Evolutionary conservation across 2,329 filamentous ascomycete species (phyloP).

Genomic region (Tolypocladium capitatum): DNA sequence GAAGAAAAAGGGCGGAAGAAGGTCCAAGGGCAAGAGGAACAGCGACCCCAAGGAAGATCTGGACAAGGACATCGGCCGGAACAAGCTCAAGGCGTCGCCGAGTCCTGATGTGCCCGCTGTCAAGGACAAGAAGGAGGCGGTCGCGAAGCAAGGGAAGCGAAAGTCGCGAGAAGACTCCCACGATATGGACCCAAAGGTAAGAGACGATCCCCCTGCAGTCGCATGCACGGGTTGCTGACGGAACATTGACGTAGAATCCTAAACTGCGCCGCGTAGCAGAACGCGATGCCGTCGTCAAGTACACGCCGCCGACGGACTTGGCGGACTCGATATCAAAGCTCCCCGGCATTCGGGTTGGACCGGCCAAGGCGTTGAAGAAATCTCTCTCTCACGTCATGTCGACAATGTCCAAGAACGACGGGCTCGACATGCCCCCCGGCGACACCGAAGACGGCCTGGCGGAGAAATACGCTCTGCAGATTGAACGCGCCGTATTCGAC

Average conservation of each 20-base stretch:
- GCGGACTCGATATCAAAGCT: slow-evolving; percentile 39
- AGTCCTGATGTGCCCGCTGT: slow-evolving; percentile 21
- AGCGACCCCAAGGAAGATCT: slow-evolving; percentile 54
- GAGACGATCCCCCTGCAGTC: slow-evolving; percentile 3
- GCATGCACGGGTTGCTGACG: background rate
- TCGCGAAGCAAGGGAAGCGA: slow-evolving; percentile 36
- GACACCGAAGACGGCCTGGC: slow-evolving; percentile 51
- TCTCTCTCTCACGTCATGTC: slow-evolving; percentile 53
- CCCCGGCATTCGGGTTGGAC: slow-evolving; percentile 49
- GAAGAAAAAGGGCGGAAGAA: slow-evolving; percentile 47
- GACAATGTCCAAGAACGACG: slow-evolving; percentile 51
- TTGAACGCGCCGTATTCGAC: slow-evolving; percentile 59
- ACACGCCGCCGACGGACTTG: slow-evolving; percentile 38
- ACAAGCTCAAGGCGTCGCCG: slow-evolving; percentile 25
- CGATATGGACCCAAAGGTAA: slow-evolving; percentile 37
- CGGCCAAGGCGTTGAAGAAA: slow-evolving; percentile 58
- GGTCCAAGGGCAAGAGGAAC: slow-evolving; percentile 47
- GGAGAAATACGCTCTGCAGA: slow-evolving; percentile 59
- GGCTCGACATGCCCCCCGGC: slow-evolving; percentile 43
- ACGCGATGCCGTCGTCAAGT: slow-evolving; percentile 27
- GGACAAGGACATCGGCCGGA: slow-evolving; percentile 25
- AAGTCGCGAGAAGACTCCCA: slow-evolving; percentile 45
- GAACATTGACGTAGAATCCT: slow-evolving; percentile 17
- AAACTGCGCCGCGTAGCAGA: slow-evolving; percentile 43
- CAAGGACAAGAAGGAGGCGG: slow-evolving; percentile 35